Conservation (phyloP, 306 rosid genomes). For the Macrotyloma uniflorum region DNA sequence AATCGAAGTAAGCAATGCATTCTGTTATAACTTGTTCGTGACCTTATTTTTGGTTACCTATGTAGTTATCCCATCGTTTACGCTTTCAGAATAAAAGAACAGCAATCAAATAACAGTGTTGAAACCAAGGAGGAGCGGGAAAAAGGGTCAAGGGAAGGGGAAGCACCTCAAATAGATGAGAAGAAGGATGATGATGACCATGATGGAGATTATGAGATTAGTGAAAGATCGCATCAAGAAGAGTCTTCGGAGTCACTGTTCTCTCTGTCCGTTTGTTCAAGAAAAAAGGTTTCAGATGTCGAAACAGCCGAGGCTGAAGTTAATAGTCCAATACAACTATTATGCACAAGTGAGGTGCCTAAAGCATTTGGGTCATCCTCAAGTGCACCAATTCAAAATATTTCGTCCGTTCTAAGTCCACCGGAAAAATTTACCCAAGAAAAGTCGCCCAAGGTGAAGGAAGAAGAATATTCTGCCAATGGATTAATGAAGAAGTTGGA, state of each 20-base stretch:
- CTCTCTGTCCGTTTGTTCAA: slow-evolving; percentile 50
- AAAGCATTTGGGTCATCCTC: slow-evolving; percentile 13
- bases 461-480: slow-evolving; percentile 30
- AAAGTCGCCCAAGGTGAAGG: slow-evolving; percentile 8
- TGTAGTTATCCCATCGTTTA: not conserved
- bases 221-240: not conserved
- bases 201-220: not conserved
- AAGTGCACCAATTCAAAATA: not conserved
- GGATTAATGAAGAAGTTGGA: slow-evolving; percentile 12
- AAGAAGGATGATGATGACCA: not conserved
- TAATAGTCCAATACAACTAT: slow-evolving; percentile 38
- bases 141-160: slow-evolving; percentile 32
- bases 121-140: slow-evolving; percentile 29
- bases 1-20: slow-evolving; percentile 55
- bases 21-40: not conserved
- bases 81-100: slow-evolving; percentile 49
- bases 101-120: slow-evolving; percentile 32
- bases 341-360: not conserved
- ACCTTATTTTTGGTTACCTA: not conserved
- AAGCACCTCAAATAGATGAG: not conserved
- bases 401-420: not conserved
- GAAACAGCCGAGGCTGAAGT: slow-evolving; percentile 40
- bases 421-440: not conserved
- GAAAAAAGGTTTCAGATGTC: slow-evolving; percentile 28
- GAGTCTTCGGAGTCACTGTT: slow-evolving; percentile 55